Base-by-base conservation (phyloP, 129 eudicot species). In the Flaveria trinervia region DNA sequence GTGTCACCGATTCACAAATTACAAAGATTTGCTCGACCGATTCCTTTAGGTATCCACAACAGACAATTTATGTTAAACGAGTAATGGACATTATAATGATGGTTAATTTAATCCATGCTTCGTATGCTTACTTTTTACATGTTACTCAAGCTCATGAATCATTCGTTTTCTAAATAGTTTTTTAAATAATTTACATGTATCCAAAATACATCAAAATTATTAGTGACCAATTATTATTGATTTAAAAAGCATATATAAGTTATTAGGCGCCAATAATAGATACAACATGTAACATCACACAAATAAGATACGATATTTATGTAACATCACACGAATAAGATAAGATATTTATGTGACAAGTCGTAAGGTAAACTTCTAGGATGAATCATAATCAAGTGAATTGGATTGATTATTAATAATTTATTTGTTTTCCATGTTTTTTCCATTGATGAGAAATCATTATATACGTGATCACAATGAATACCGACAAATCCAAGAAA, bases 171-270 rank as follows among this genome's bases (percentile, higher is more conserved):
- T 25, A 60, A 4, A 60, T 23, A 60, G 41, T 60, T 60, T 60
- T 52, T 60, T 12, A 60, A 61, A 23, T 26, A 23, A 25, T 25
- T 22, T 26, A 61, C 5, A 26, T 26, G 8, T 43, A 25, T 60
- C 67, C 41, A 60, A 60, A 60, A 60, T 59, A 59, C 33, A 59
- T 41, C 43, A 9, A 26, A 61, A 61, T 13, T 61, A 61, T 61
- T 61, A 61, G 17, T 25, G 17, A 61, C 67, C 67, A 61, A 61
- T 26, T 20, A 61, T 26, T 20, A 61, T 61, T 61, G 67, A 26
- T 61, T 61, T 17, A 61, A 12, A 25, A 61, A 25, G 14, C 41
- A 13, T n/a, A 61, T 9, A 3, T 11, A 61, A 11, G 43, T 61
- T 61, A 26, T 25, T 25, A 25, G 43, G 26, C 8, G 28, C 67